These are phyloP conservation scores for Striga hermonthica DNA, from an alignment of 305 asterid genomes.

Conservation along the genomic window DNA sequence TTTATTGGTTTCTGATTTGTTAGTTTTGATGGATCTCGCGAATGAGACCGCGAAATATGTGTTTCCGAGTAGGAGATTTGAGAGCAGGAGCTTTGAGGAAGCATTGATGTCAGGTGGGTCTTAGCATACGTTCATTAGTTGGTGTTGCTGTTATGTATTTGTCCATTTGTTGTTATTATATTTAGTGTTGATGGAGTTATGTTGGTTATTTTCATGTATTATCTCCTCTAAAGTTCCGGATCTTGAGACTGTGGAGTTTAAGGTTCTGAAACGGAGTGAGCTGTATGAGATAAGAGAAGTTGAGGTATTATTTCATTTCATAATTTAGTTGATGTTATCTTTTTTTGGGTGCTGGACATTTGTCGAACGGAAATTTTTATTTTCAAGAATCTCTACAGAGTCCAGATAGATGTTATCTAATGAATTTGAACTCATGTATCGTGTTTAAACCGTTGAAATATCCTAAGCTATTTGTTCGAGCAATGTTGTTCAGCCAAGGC, in stretches of 20 bases:
- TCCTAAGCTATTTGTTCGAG: too few species aligned
- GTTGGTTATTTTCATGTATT: slow-evolving; percentile 19
- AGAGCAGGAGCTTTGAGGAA: slow-evolving; percentile 68
- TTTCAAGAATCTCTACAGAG: too few species aligned
- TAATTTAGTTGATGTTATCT: neutral
- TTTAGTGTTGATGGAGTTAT: slow-evolving; percentile 7
- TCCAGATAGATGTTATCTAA: too few species aligned
- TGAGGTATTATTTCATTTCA: slow-evolving; percentile 44
- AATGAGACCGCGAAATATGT: slow-evolving; percentile 61
- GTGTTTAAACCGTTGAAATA: too few species aligned
- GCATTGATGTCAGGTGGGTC: slow-evolving; percentile 80
- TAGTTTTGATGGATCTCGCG: slow-evolving; percentile 68
- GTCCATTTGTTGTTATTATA: neutral
- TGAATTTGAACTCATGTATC: too few species aligned
- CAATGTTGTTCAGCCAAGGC: too few species aligned
- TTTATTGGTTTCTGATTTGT: neutral
- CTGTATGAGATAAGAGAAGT: slow-evolving; percentile 78
- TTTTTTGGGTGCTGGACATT: too few species aligned
- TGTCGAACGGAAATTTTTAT: too few species aligned
- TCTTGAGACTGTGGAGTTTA: slow-evolving; percentile 74
- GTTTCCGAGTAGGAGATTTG: slow-evolving; percentile 57
- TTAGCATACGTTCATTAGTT: neutral
- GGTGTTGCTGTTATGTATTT: neutral
- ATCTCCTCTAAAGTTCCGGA: slow-evolving; percentile 55
- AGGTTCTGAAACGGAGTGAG: slow-evolving; percentile 54